Evolutionary conservation across 768 basidiomycete genomes (phyloP).

Genomic region (Hirschioporus abietinus): DNA sequence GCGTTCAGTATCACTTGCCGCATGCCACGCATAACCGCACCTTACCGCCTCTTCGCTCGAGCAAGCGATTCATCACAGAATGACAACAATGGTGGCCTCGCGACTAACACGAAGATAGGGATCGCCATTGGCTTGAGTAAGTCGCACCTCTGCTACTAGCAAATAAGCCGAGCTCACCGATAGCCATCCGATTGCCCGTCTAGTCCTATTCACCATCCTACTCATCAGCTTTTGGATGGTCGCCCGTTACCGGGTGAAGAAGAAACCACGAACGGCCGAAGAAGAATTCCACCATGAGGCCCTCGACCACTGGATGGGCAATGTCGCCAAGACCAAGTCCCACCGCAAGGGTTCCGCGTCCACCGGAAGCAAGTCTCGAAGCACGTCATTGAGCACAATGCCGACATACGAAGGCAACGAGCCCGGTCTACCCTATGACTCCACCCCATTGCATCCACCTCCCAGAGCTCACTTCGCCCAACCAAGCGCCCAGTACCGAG

Average conservation of each 20-base stretch:
- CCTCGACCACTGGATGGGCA: constrained; percentile 11
- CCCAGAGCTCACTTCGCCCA: not conserved
- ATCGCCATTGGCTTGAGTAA: not conserved
- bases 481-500: not conserved
- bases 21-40: not conserved
- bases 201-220: constrained; percentile 21
- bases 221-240: constrained; percentile 25
- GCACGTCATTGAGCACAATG: not conserved
- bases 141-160: not conserved
- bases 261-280: constrained; percentile 7
- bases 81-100: not conserved
- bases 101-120: constrained; percentile 2
- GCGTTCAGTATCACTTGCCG: not conserved
- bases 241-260: constrained; percentile 12
- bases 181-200: not conserved
- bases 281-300: constrained; percentile 11
- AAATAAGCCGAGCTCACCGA: not conserved
- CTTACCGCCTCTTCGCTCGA: not conserved
- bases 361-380: not conserved
- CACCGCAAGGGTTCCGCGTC: not conserved
- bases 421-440: not conserved
- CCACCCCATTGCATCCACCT: not conserved
- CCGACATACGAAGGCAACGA: not conserved
- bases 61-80: not conserved
- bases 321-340: not conserved